These are phyloP conservation scores for Eucalyptus microcorys DNA, from an alignment of 345 rosid species.

Conservation along the genomic window DNA sequence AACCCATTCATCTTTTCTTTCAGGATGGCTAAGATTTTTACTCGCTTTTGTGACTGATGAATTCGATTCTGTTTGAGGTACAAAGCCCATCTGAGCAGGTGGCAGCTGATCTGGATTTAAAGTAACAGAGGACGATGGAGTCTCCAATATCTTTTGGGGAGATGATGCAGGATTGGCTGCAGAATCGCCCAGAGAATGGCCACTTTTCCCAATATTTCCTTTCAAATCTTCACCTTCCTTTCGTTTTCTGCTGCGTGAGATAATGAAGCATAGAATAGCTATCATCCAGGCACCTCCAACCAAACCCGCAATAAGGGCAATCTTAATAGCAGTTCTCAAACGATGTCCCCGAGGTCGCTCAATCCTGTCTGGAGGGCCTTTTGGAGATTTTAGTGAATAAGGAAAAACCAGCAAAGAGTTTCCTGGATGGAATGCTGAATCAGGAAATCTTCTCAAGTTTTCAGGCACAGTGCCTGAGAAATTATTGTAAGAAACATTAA, in stretches of 20 bases:
- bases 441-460: constrained; percentile 60
- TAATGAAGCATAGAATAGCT: constrained; percentile 24
- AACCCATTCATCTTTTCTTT: constrained; percentile 24
- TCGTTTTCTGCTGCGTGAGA: constrained; percentile 18
- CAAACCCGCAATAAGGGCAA: constrained; percentile 49
- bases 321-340: constrained; percentile 28
- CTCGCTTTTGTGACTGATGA: constrained; percentile 18
- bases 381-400: constrained; percentile 17
- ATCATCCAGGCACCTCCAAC: constrained; percentile 31
- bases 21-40: constrained; percentile 6
- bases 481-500: constrained; percentile 63
- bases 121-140: not conserved
- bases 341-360: constrained; percentile 10
- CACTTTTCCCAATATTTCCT: constrained; percentile 14
- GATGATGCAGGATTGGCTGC: constrained; percentile 24
- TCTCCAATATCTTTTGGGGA: constrained; percentile 17
- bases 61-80: constrained; percentile 7
- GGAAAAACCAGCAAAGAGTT: constrained; percentile 45
- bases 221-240: constrained; percentile 4
- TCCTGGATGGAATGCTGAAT: constrained; percentile 81
- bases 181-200: constrained; percentile 12
- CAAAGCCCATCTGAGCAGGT: not conserved
- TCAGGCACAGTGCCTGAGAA: constrained; percentile 68
- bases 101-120: constrained; percentile 11
- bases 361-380: constrained; percentile 15